Evolutionary conservation across 108 stramenopile species (phyloP).

Genomic region (Pseudonitzschia pungens): DNA sequence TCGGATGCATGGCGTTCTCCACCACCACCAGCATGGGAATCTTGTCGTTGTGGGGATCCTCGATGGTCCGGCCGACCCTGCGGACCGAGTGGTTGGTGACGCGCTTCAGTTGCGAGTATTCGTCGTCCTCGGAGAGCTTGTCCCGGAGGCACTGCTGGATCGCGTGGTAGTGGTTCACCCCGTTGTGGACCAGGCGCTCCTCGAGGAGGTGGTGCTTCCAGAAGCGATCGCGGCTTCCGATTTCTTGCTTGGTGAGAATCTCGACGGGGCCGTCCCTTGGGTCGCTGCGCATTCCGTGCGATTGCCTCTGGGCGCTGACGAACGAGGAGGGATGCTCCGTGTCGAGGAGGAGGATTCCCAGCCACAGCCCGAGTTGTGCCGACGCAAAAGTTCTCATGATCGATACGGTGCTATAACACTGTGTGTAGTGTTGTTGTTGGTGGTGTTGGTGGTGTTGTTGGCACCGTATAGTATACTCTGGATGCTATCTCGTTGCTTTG

Average conservation of each 20-base stretch:
- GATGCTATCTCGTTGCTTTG: too few relatives aligned
- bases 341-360: too few relatives aligned
- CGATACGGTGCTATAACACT: too few relatives aligned
- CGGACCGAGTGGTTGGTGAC: slow-evolving; percentile 3
- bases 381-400: too few relatives aligned
- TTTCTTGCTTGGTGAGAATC: slow-evolving; percentile 13
- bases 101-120: slow-evolving; percentile 16
- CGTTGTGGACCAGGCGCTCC: slow-evolving; percentile 29
- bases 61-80: not conserved
- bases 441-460: too few relatives aligned
- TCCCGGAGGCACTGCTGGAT: slow-evolving; percentile 27
- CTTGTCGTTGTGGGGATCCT: slow-evolving; percentile 21
- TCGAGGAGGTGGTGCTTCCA: slow-evolving; percentile 28
- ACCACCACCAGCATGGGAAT: slow-evolving; percentile 29
- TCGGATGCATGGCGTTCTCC: slow-evolving; percentile 33
- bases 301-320: too few relatives aligned
- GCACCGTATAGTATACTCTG: too few relatives aligned
- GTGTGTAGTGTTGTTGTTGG: too few relatives aligned
- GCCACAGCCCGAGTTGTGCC: too few relatives aligned
- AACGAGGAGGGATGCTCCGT: too few relatives aligned
- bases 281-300: not conserved
- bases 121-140: slow-evolving; percentile 20
- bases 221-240: slow-evolving; percentile 36
- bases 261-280: not conserved
- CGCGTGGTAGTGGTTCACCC: slow-evolving; percentile 30